Evolutionary conservation across 371 early-diverging fungal genomes (phyloP), one percentile per base, ranked within the genome.

Genomic region (Rhizopus sp.): DNA sequence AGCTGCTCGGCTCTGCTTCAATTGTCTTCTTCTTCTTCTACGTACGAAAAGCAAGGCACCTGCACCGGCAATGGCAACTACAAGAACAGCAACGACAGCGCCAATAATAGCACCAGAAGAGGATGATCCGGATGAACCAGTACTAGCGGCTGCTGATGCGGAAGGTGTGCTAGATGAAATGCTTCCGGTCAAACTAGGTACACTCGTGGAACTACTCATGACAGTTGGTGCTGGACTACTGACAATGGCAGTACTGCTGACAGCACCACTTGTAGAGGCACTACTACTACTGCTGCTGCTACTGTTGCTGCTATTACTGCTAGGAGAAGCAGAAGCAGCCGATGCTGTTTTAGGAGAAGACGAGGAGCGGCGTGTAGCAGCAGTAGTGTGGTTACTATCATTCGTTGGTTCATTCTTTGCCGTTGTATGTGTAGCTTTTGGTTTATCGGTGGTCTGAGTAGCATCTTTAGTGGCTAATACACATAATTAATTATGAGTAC

Each of bases 21-120:
- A 46, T 23, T 46, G 29, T 29, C 46, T 46, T 46, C 29, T 46
- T 46, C 46, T 9, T 23, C 29, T 46, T n/a, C 29, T 7, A 29
- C 46, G 46, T 7, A 46, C 29, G 29, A 23, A 46, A 3, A 46
- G 15, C 7, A 46, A 12, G 46, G 46, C 46, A 46, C 29, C 46
- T 9, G 30, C 9, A 46, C n/a, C 46, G 12, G 29, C 29, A 29
- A 7, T 29, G 5, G 30, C 30, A 8, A 46, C 30, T 9, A 29
- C 46, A 7, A 46, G 9, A 9, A 23, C 7, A 23, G 29, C 46
- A 23, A 46, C 7, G 30, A 46, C 30, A 46, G 7, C 29, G 8
- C 46, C 46, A 29, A 46, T 29, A 46, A 46, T 46, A 7, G 46
- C 73, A 63, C 73, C 61, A 63, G 66, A 23, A 32, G 33, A 16